These are phyloP conservation scores for grape (Vitis vinifera) DNA, from an alignment of 164 flowering plant species.

Conservation along the genomic window ASM3070453v1 NC_081811.1:28809501-28810000, in stretches of 20 bases:
- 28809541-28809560: too few species aligned
- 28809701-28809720: too few species aligned
- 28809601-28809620: too few species aligned
- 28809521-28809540: too few species aligned
- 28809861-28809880: conserved; percentile 94
- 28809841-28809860: conserved; percentile 95
- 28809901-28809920: conserved; percentile 95
- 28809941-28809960: conserved; percentile 71
- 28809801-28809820: conserved; percentile 3
- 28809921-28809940: conserved; percentile 94
- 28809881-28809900: conserved; percentile 83
- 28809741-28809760: conserved; percentile 15
- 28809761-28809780: conserved; percentile 29
- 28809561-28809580: too few species aligned
- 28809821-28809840: conserved; percentile 79
- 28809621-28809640: too few species aligned
- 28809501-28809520: too few species aligned
- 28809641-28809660: too few species aligned
- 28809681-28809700: too few species aligned
- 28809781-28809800: conserved; percentile 27
- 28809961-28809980: conserved; percentile 44
- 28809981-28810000: conserved; percentile 74
- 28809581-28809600: too few species aligned
- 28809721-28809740: too few species aligned
- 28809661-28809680: too few species aligned